phyloP scores from a whole-genome alignment of 805 yeast species.

The Suhomyces sp. region DNA sequence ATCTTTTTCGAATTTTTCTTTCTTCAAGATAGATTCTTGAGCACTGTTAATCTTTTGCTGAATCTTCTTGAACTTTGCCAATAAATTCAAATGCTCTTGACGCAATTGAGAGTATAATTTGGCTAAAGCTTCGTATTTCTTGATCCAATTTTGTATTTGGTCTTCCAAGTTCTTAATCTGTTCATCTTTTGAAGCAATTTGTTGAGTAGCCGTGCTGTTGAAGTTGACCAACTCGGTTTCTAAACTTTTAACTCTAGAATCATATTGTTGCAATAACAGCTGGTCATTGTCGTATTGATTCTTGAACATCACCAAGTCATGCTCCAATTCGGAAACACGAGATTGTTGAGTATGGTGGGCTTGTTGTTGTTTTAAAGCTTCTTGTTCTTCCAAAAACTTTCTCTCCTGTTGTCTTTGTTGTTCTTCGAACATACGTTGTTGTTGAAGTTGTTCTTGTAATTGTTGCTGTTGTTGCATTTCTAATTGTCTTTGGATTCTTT shows the following conservation, averaged over 20 bases:
- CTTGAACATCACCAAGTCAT: constrained; percentile 69
- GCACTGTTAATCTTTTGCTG: constrained; percentile 87
- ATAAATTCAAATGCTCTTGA: constrained; percentile 81
- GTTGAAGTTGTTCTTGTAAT: constrained; percentile 65
- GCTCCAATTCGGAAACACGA: constrained; percentile 75
- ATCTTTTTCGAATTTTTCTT: constrained; percentile 80
- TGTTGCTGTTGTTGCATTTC: constrained; percentile 66
- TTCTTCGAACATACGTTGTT: constrained; percentile 70
- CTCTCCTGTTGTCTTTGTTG: constrained; percentile 71
- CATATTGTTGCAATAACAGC: constrained; percentile 80
- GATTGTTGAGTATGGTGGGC: constrained; percentile 70
- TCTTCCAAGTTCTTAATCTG: constrained; percentile 65
- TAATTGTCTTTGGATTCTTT: constrained; percentile 56
- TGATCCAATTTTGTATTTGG: constrained; percentile 75
- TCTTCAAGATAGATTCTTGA: constrained; percentile 82
- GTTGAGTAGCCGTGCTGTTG: constrained; percentile 66
- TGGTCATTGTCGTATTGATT: constrained; percentile 88
- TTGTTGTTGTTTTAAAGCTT: constrained; percentile 58
- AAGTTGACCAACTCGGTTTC: constrained; percentile 68
- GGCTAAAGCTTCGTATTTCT: constrained; percentile 85
- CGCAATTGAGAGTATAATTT: constrained; percentile 87
- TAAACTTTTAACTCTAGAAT: constrained; percentile 74
- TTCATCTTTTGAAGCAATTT: constrained; percentile 74
- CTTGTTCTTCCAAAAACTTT: constrained; percentile 69
- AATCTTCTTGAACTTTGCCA: constrained; percentile 73